A percentile compares a stretch with the other conserved stretches of the same genome.
phyloP scores from a whole-genome alignment of 192 early-diverging fungal genomes.

The Dimargaris cristalligena region DNA sequence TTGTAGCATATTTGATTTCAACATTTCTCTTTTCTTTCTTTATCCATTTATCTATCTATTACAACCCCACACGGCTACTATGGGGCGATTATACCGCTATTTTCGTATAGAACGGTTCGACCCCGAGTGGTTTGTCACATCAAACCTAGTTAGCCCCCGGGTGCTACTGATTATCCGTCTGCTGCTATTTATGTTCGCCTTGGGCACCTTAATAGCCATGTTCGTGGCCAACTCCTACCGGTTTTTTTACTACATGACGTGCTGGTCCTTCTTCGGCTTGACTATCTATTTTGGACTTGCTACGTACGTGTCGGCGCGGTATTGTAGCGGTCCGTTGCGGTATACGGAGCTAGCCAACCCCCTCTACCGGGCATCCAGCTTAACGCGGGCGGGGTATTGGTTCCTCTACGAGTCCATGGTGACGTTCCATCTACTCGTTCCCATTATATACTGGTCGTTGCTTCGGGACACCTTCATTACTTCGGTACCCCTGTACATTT shows the following conservation, averaged over 20 bases:
- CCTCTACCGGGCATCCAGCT: conserved; percentile 12
- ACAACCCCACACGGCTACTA: too few relatives aligned
- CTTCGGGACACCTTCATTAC: background rate
- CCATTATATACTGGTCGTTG: conserved; percentile 22
- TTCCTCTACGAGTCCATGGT: conserved; percentile 17
- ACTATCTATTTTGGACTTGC: conserved; percentile 17
- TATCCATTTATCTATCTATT: too few relatives aligned
- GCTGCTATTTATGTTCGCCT: conserved; percentile 5
- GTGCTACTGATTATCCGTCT: conserved; percentile 15
- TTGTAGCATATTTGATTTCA: too few relatives aligned
- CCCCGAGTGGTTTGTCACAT: conserved; percentile 22
- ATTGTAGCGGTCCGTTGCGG: background rate
- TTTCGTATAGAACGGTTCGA: conserved; percentile 14
- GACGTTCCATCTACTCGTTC: conserved; percentile 19
- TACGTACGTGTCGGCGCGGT: conserved; percentile 7
- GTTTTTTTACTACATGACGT: conserved; percentile 20
- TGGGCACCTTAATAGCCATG: conserved; percentile 14
- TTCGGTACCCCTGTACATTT: background rate
- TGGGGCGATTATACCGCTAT: too few relatives aligned
- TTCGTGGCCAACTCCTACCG: conserved; percentile 1
- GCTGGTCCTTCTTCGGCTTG: conserved; percentile 19
- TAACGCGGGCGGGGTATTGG: conserved; percentile 16
- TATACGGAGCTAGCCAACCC: background rate
- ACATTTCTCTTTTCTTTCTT: too few relatives aligned
- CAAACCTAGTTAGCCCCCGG: conserved; percentile 17